Evolutionary conservation across 441 rosid species (phyloP), one percentile per base, ranked within the genome.

Genomic region (Capsella rubella): DNA sequence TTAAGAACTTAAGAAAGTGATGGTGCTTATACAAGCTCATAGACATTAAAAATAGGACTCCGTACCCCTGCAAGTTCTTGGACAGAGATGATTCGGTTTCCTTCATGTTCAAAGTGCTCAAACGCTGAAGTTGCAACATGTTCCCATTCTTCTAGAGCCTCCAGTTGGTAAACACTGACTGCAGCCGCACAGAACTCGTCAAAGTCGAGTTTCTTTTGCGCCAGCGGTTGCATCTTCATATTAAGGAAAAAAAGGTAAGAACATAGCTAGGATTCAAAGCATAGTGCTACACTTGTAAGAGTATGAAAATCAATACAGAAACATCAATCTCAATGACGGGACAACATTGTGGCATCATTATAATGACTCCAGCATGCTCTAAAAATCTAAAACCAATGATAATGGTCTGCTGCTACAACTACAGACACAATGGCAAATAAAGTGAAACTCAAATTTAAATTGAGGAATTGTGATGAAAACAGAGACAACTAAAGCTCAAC

Each of bases 151-250:
- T 84, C 90, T 32, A 75, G 76, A 34, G 84, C 94, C 85, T 87
- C 94, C 7, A 87, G 86, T 72, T 87, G 91, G 77, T 89, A 76
- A 29, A 79, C 69, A 43, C 89, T 87, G 64, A 87, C 81, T 8
- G 91, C 82, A 43, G 89, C 91, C 1, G 91, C 90, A 58, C 87
- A 87, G 58, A 87, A 89, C 83, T 89, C 94, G 72, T 89, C 87
- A 39, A 83, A 85, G 45, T 82, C 83, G 60, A 89, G 81, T 47
- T 78, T 84, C 65, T 75, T 78, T 78, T 85, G 79, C 43, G 82
- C 76, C 7, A 89, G 81, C 11, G 88, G 82, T 55, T 87, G 89
- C 93, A 89, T 84, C 93, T 89, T 67, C 59, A 73, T 16, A 34
- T 18, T 32, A 73, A 46, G 52, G 9, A 10, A 35, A 45, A 63